Percentiles rank a stretch among this genome's conserved stretches.
Evolutionary conservation across 2,329 filamentous ascomycete genomes (phyloP).

Genomic region (Pseudopyricularia cyperi): DNA sequence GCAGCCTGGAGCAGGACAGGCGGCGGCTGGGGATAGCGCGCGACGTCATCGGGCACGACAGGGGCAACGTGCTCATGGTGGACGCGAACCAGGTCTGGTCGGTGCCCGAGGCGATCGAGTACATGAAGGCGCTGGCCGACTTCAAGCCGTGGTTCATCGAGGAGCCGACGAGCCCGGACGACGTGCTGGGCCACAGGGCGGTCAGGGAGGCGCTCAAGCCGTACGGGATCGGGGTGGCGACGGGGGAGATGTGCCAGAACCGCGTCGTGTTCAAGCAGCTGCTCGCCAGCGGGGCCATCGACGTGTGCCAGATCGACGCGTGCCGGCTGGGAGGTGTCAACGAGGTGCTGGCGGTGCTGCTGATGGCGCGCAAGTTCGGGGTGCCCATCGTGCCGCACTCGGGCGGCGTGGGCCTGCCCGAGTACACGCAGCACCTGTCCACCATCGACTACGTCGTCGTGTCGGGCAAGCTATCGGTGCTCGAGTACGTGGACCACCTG

Average conservation of each 20-base stretch:
- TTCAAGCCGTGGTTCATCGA: conserved; percentile 93
- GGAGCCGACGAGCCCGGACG: conserved; percentile 82
- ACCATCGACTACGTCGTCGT: conserved; percentile 91
- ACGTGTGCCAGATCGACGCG: conserved; percentile 81
- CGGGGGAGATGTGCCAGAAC: conserved; percentile 93
- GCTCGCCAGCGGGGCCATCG: conserved; percentile 65
- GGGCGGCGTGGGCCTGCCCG: conserved; percentile 78
- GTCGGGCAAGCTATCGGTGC: conserved; percentile 63
- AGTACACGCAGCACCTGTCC: conserved; percentile 86
- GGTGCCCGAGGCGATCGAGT: conserved; percentile 75
- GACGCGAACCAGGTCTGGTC: conserved; percentile 92
- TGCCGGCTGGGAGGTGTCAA: conserved; percentile 85
- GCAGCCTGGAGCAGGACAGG: conserved; percentile 57
- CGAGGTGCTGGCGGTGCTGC: conserved; percentile 78
- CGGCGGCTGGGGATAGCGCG: conserved; percentile 60
- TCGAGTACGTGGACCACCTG: conserved; percentile 88
- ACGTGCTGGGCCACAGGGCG: conserved; percentile 77
- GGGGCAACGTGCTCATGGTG: conserved; percentile 78
- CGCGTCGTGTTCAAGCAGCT: conserved; percentile 90
- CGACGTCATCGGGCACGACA: conserved; percentile 60
- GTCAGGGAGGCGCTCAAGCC: conserved; percentile 68
- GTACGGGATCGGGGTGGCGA: conserved; percentile 70
- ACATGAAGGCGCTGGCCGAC: conserved; percentile 70
- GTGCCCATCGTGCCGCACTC: conserved; percentile 82
- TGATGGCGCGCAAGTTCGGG: conserved; percentile 68